phyloP scores from a whole-genome alignment of 1,284 basidiomycete species.

The Schizophyllum amplum region DNA sequence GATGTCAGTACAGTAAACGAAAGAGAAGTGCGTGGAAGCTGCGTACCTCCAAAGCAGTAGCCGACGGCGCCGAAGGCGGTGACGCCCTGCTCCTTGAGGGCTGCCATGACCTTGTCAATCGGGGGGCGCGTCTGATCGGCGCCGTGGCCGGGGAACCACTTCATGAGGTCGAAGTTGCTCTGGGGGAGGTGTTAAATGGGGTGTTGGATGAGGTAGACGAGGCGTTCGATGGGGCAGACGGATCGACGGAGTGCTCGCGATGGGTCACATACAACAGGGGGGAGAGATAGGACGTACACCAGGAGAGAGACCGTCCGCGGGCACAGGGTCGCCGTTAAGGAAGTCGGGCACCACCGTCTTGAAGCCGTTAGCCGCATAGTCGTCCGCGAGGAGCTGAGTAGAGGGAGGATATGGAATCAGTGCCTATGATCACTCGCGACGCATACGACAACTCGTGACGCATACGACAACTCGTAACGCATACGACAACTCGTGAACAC shows the following conservation, averaged over 20 bases:
- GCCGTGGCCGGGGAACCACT: slow-evolving; percentile 45
- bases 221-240: not conserved
- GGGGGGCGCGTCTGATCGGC: slow-evolving; percentile 36
- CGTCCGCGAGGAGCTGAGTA: slow-evolving; percentile 65
- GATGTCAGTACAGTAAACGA: too few species aligned
- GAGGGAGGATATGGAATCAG: not conserved
- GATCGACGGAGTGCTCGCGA: not conserved
- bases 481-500: slow-evolving; percentile 8
- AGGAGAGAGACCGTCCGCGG: slow-evolving; percentile 27
- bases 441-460: slow-evolving; percentile 6
- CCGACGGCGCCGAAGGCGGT: slow-evolving; percentile 52
- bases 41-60: slow-evolving; percentile 59
- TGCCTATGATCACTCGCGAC: not conserved
- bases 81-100: slow-evolving; percentile 51
- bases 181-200: slow-evolving; percentile 6
- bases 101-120: slow-evolving; percentile 50
- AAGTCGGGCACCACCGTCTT: slow-evolving; percentile 54
- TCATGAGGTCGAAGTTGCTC: slow-evolving; percentile 31
- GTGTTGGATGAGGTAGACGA: not conserved
- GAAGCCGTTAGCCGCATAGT: slow-evolving; percentile 68
- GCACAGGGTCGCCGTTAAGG: slow-evolving; percentile 50
- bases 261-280: not conserved
- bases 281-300: slow-evolving; percentile 22
- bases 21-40: not conserved
- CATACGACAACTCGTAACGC: not conserved